Evolutionary conservation across 345 rosid genomes (phyloP).

Genomic region (Erysimum cheiranthoides): DNA sequence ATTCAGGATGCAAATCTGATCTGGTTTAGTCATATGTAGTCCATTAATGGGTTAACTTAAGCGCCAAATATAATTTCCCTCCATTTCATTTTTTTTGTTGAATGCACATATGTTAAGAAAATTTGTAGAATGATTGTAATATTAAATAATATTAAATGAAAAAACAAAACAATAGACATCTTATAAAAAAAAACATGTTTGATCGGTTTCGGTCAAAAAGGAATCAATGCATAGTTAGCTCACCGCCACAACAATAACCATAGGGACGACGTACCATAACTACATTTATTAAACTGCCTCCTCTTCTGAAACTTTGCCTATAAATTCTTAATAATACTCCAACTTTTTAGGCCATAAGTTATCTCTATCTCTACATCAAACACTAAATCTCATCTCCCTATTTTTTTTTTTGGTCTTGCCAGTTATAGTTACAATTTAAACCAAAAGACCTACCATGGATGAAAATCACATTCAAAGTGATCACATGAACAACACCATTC

Average conservation of each 20-base stretch:
- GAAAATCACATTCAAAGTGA: conserved; percentile 33
- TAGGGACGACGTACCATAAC: conserved; percentile 16
- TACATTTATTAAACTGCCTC: conserved; percentile 13
- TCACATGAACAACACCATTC: conserved; percentile 19
- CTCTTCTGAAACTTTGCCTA: conserved; percentile 35
- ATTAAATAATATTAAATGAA: neutral
- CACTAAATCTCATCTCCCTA: neutral
- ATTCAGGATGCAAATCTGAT: too few relatives aligned
- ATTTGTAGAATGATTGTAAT: too few relatives aligned
- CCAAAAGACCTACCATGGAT: conserved; percentile 34
- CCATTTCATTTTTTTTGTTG: too few relatives aligned
- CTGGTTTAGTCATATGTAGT: too few relatives aligned
- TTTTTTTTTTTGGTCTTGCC: neutral
- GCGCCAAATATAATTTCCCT: too few relatives aligned
- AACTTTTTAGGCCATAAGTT: conserved; percentile 30
- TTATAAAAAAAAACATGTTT: neutral
- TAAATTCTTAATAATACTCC: conserved; percentile 31
- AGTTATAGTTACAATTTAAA: neutral
- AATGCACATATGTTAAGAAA: too few relatives aligned
- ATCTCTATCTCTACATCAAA: conserved; percentile 11
- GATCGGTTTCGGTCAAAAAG: conserved; percentile 3
- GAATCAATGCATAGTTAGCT: conserved; percentile 37
- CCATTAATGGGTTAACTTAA: too few relatives aligned
- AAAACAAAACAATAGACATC: neutral
- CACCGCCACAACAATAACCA: conserved; percentile 44